Base-by-base conservation (phyloP, 2,329 filamentous ascomycete genomes). In the Ascochyta koolunga region DNA sequence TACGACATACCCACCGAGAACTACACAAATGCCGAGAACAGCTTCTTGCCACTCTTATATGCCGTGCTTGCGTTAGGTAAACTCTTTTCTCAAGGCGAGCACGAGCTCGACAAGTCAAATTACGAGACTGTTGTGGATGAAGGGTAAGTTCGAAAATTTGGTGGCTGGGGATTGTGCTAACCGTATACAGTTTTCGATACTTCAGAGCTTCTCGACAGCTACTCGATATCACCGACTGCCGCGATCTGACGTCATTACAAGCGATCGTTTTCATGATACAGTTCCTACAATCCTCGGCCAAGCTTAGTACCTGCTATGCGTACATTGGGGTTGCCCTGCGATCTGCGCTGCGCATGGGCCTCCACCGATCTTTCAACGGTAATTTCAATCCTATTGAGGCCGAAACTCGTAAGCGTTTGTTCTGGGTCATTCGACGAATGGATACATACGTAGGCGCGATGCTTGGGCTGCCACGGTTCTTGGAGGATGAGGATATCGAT, bases 1-100 rank as follows among this genome's bases (percentile, higher is more conserved):
- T 97, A 96, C 73, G 85, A 89, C 60, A 86, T 80, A 19, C 80
- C 89, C 2, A 59, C 71, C 11, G 79, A 80, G 18, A 70, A 77
- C 36, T 80, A 78, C 58, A 74, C 70, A 15, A 75, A 77, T 51
- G 69, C 76, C 11, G 79, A 82, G 37, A 75, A 79, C 44, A 75
- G 65, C 22, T 82, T 81, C 50, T 64, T 82, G 31, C 79, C 80
- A 13, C 63, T 82, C 16, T 66, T 81, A 16, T 81, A 81, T 61
- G 76, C 77, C 31, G 77, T 78, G 4, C 68, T 82, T 40, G 79
- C 80, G 3, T 66, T 82, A 2, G 80, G 79, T 16, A 77, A 76
- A 33, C 68, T 82, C 0, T 81, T 79, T 47, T 73, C 75, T n/a
- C 77, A 76, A 37, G 70, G 73, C 29, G 74, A 77, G 24, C 35